A percentile compares a stretch with the other conserved stretches of the same genome.
phyloP scores from a whole-genome alignment of 495 filamentous ascomycete genomes.

The Penicillium pulvis region DNA sequence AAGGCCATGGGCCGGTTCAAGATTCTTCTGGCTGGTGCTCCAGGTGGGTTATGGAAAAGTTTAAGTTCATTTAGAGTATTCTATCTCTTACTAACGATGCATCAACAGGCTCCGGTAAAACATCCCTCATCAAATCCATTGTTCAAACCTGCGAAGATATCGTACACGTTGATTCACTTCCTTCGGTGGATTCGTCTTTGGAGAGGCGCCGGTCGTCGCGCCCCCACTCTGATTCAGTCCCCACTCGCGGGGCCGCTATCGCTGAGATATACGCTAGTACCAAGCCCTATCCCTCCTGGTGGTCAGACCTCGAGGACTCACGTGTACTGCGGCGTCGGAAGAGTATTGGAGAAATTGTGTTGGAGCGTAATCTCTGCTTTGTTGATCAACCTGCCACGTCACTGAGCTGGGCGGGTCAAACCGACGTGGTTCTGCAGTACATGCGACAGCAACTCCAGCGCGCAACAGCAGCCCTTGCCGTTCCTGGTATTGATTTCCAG shows the following conservation, averaged over 20 bases:
- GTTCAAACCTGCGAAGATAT: constrained; percentile 95
- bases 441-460: constrained; percentile 72
- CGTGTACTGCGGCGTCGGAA: constrained; percentile 71
- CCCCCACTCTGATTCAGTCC: constrained; percentile 34
- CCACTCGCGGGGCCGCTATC: constrained; percentile 45
- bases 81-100: not conserved
- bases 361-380: constrained; percentile 94
- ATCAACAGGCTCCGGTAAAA: constrained; percentile 71
- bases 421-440: constrained; percentile 71
- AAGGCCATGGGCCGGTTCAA: constrained; percentile 85
- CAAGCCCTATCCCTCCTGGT: constrained; percentile 90
- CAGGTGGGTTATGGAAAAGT: constrained; percentile 55
- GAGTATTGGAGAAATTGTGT: constrained; percentile 75
- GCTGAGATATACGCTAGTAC: constrained; percentile 92
- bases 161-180: constrained; percentile 90
- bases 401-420: constrained; percentile 65
- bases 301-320: constrained; percentile 84
- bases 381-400: constrained; percentile 86
- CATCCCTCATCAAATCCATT: constrained; percentile 88
- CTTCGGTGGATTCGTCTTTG: constrained; percentile 41
- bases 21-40: constrained; percentile 80
- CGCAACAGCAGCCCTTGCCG: constrained; percentile 56
- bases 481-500: constrained; percentile 74
- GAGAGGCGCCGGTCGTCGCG: constrained; percentile 31
- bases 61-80: not conserved